Percentiles rank a stretch among this genome's conserved stretches.
These are phyloP conservation scores for Trichoderma sp. DNA, from an alignment of 2,329 filamentous ascomycete species.

Conservation along the genomic window DNA sequence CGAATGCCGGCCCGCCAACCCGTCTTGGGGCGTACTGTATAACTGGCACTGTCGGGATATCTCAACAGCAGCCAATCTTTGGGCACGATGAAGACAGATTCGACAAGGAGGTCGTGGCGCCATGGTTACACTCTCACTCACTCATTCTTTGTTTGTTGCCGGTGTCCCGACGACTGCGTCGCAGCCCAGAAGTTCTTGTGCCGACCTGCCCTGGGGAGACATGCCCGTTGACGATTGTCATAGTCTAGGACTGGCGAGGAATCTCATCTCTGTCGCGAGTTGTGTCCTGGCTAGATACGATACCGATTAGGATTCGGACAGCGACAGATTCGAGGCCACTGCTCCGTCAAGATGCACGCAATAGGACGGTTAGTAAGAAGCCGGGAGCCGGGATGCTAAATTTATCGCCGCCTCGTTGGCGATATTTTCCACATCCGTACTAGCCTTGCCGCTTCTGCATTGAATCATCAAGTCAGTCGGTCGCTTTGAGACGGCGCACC, in stretches of 20 bases:
- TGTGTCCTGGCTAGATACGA: background rate
- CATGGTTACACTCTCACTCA: constrained; percentile 15
- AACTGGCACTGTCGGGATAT: background rate
- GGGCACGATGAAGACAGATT: background rate
- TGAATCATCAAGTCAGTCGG: background rate
- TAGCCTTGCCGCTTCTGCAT: background rate
- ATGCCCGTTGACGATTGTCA: background rate
- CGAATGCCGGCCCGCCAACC: constrained; percentile 13
- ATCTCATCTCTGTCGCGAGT: background rate
- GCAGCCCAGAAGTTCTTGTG: constrained; percentile 15
- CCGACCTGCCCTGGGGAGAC: background rate
- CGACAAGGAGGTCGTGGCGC: constrained; percentile 6
- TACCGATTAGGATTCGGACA: background rate
- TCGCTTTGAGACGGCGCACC: background rate
- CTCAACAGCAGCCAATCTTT: background rate
- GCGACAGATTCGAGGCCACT: background rate
- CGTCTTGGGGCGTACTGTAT: background rate
- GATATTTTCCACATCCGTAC: background rate
- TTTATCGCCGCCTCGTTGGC: constrained; percentile 11
- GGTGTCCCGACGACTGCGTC: background rate
- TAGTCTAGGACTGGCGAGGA: background rate
- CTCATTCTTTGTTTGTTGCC: constrained; percentile 5
- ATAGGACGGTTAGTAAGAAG: background rate
- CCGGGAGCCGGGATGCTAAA: constrained; percentile 5
- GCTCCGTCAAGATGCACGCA: background rate